phyloP scores from a whole-genome alignment of 768 basidiomycete species.

The Rhodosporidiobolus sp. region DNA sequence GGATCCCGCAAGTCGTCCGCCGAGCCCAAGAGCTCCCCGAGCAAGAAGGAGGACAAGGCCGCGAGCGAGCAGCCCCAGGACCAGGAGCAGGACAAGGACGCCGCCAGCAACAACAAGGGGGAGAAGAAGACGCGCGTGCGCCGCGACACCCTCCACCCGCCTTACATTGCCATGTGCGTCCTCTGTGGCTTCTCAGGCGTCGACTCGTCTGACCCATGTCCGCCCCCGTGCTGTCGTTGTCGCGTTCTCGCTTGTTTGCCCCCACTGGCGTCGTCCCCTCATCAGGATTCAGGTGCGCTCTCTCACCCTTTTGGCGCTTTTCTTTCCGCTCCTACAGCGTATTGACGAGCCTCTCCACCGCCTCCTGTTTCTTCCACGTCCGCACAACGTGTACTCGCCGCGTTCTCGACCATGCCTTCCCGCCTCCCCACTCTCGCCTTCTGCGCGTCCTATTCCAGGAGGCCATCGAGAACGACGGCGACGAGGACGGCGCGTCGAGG shows the following conservation, averaged over 20 bases:
- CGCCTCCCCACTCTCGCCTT: background rate
- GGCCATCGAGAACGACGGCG: conserved; percentile 56
- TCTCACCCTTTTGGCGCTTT: background rate
- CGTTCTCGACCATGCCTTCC: background rate
- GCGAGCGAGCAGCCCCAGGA: background rate
- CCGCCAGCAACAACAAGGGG: background rate
- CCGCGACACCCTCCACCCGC: conserved; percentile 2
- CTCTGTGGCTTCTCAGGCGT: background rate
- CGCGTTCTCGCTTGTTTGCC: background rate
- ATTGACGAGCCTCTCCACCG: background rate
- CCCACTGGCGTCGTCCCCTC: no score
- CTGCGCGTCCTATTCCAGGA: conserved; percentile 42
- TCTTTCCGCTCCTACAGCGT: background rate
- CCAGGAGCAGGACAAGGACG: background rate
- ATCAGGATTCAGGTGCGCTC: background rate
- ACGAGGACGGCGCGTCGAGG: conserved; percentile 71
- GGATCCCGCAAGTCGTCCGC: background rate
- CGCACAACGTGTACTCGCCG: background rate
- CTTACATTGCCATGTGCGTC: conserved; percentile 21
- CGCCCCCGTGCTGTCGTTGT: background rate
- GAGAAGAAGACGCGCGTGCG: background rate
- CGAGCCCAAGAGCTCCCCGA: background rate
- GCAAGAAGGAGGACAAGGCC: background rate
- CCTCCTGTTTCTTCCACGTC: background rate
- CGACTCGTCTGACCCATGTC: background rate